Percentiles rank a stretch among this genome's conserved stretches.
Conservation (phyloP, 768 basidiomycete species). For the Melanogaster broomeanus region DNA sequence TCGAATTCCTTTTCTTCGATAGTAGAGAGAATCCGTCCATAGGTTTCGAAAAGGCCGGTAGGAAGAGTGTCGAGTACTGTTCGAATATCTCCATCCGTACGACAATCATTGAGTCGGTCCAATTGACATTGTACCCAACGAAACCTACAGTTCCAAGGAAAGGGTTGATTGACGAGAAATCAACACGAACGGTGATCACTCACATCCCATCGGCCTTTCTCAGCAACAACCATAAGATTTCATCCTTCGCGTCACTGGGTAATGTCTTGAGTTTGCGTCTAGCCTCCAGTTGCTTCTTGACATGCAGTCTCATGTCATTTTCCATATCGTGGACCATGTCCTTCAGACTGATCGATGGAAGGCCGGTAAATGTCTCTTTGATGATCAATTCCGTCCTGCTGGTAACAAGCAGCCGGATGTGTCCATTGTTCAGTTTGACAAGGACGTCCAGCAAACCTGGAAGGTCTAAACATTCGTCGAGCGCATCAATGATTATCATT, state of each 20-base stretch:
- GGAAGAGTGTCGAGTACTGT: constrained; percentile 9
- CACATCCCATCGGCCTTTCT: too few relatives aligned
- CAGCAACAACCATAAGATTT: too few relatives aligned
- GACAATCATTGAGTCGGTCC: not conserved
- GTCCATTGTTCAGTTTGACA: not conserved
- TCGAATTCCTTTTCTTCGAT: not conserved
- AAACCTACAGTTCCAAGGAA: not conserved
- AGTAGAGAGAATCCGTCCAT: constrained; percentile 16
- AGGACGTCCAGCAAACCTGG: not conserved
- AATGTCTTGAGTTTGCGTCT: not conserved
- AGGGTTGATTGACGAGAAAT: too few relatives aligned
- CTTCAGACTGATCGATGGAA: not conserved
- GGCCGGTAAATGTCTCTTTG: not conserved
- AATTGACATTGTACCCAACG: constrained; percentile 10
- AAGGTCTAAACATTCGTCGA: not conserved
- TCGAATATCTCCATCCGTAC: not conserved
- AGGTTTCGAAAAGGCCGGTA: constrained; percentile 20
- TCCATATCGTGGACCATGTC: not conserved
- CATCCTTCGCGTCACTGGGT: too few relatives aligned
- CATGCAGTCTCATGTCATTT: not conserved
- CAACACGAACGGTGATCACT: too few relatives aligned
- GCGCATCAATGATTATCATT: not conserved
- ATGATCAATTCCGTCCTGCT: not conserved
- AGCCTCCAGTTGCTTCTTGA: not conserved
- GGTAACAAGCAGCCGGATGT: not conserved